Evolutionary conservation across 1,139 yeast species (phyloP).

Genomic region (Nematodospora anomalae): DNA sequence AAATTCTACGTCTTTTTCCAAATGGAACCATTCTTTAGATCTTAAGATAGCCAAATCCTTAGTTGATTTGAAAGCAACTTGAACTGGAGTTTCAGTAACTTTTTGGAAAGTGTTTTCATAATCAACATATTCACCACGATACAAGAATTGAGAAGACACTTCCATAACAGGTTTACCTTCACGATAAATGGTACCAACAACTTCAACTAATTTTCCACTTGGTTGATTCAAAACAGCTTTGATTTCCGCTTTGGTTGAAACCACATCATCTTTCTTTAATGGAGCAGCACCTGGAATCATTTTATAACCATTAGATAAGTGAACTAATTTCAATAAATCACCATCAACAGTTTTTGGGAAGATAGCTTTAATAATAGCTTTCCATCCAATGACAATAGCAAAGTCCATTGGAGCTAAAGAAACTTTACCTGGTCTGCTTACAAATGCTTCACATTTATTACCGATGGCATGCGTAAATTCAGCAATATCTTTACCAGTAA

Average conservation of each 20-base stretch:
- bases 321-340: constrained; percentile 90
- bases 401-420: constrained; percentile 98
- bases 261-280: constrained; percentile 83
- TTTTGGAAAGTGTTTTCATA: constrained; percentile 92
- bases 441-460: constrained; percentile 95
- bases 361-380: constrained; percentile 93
- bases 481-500: constrained; percentile 76
- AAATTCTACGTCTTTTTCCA: constrained; percentile 68
- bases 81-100: constrained; percentile 82
- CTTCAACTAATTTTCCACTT: constrained; percentile 95
- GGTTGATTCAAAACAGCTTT: constrained; percentile 88
- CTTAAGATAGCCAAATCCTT: constrained; percentile 92
- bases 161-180: constrained; percentile 84
- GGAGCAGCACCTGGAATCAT: constrained; percentile 93
- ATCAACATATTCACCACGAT: constrained; percentile 89
- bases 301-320: constrained; percentile 89
- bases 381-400: constrained; percentile 98
- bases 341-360: constrained; percentile 97
- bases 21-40: constrained; percentile 97
- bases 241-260: constrained; percentile 78
- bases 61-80: constrained; percentile 67
- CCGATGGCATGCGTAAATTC: constrained; percentile 98
- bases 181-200: constrained; percentile 83
- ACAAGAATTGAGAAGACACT: constrained; percentile 91
- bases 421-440: constrained; percentile 79